Conservation (phyloP, 805 yeast species). For the Saccharomycopsis sp. region DNA sequence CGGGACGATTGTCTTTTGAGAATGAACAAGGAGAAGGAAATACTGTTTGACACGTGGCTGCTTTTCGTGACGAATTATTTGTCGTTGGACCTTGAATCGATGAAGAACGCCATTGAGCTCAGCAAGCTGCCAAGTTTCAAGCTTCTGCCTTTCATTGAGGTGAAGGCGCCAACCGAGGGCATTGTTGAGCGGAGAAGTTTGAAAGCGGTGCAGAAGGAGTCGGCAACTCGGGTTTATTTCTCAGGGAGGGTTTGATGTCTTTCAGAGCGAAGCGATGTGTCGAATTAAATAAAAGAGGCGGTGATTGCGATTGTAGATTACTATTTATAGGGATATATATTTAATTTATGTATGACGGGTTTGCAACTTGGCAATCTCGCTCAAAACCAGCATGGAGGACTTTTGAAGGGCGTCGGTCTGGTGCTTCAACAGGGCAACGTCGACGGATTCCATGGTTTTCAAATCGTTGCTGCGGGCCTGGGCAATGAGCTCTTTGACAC, state of each 20-base stretch:
- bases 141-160: not conserved
- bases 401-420: slow-evolving; percentile 37
- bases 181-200: not conserved
- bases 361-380: slow-evolving; percentile 34
- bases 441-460: slow-evolving; percentile 40
- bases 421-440: slow-evolving; percentile 54
- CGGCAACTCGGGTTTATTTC: not conserved
- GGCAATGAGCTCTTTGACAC: not conserved
- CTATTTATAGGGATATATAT: not conserved
- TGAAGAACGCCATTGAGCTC: not conserved
- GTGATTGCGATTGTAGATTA: not conserved
- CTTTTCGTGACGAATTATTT: slow-evolving; percentile 8
- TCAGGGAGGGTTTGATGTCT: not conserved
- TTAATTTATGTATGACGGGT: not conserved
- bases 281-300: not conserved
- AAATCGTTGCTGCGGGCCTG: slow-evolving; percentile 9
- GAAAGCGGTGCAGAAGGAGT: not conserved
- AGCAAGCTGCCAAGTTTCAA: not conserved
- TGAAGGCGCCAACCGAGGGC: not conserved
- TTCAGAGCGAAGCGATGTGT: not conserved
- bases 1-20: slow-evolving; percentile 80
- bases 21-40: slow-evolving; percentile 76
- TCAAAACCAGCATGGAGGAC: slow-evolving; percentile 51
- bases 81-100: not conserved
- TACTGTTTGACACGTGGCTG: slow-evolving; percentile 25